Percentiles rank a stretch among this genome's conserved stretches.
Evolutionary conservation across 495 filamentous ascomycete genomes (phyloP).

Genomic region (Aspergillus sparsus): DNA sequence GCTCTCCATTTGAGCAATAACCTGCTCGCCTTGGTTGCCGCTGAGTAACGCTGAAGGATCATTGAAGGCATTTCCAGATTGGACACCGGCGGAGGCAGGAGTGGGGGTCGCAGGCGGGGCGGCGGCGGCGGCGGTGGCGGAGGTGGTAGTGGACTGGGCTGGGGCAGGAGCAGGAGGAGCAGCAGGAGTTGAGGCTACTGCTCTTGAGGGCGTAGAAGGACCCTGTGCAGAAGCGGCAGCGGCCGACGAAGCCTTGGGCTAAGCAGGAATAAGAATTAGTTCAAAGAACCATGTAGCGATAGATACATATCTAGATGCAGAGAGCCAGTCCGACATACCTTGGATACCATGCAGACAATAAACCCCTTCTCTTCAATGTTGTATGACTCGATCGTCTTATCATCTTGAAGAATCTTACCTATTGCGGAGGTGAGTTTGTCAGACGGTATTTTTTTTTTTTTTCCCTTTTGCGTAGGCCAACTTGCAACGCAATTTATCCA

Average conservation of each 20-base stretch:
- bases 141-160: slow-evolving; percentile 59
- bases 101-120: slow-evolving; percentile 71
- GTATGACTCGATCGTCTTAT: slow-evolving; percentile 90
- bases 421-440: slow-evolving; percentile 15
- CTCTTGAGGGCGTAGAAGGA: slow-evolving; percentile 59
- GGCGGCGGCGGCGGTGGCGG: slow-evolving; percentile 59
- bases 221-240: slow-evolving; percentile 55
- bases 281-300: slow-evolving; percentile 1
- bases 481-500: neutral
- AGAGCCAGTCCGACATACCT: slow-evolving; percentile 58
- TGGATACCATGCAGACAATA: slow-evolving; percentile 93
- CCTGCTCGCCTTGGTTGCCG: slow-evolving; percentile 75
- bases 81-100: slow-evolving; percentile 52
- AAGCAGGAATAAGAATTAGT: slow-evolving; percentile 15
- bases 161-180: slow-evolving; percentile 71
- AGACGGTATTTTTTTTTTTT: neutral
- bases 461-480: neutral
- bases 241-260: slow-evolving; percentile 71
- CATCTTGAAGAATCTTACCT: slow-evolving; percentile 99
- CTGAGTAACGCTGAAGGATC: slow-evolving; percentile 82
- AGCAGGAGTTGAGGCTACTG: slow-evolving; percentile 50
- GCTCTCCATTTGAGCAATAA: slow-evolving; percentile 92
- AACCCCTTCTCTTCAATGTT: slow-evolving; percentile 99
- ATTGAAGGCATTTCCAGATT: slow-evolving; percentile 54
- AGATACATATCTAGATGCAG: neutral